Base-by-base conservation (phyloP, 768 basidiomycete genomes). In the Tulasnella sp. region DNA sequence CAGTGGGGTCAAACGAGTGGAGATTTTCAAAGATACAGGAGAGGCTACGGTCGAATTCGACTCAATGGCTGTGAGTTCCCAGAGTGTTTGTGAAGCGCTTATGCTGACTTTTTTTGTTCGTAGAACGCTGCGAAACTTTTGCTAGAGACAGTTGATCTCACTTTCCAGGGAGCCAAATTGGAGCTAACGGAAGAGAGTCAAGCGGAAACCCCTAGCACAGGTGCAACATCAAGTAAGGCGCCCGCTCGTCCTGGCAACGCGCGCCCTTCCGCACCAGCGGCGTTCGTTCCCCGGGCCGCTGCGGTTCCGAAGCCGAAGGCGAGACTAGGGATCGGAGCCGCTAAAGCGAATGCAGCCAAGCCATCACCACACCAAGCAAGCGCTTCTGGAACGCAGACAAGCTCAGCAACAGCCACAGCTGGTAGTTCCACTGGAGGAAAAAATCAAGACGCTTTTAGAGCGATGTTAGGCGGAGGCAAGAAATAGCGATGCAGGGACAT, bases 1-100 rank as follows among this genome's bases (percentile, higher is more conserved):
- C 0, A 82, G 84, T 2, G 84, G 86, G 4, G 87, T 93, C 52
- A 89, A 88, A 71, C 89, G 95, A 6, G 88, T 94, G 2, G 91
- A 95, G 81, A 85, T 97, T 6, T 90, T 95, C 79, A 81, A 84
- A 7, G 88, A 90, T 77, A 82, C 83, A 69, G 85, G 80, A 38
- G 83, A 86, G 68, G 86, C 85, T 1, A 77, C 83, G 3, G 84
- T 84, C 0, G 84, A 86, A 74, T 79, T 86, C 38, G 81, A 82
- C 25, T 81, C 81, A 15, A 78, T 79, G 2, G 83, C 83, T 17
- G 86, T 86, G 58, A 80, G 86, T 84, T 9, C 58, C 8, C 36
- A 1, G 36, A 36, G 31, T 54, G 17, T n/a, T 31, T 14, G 75
- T 19, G 25, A 2, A 29, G 2, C 22, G 14, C 15, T 31, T 25